Evolutionary conservation across 176 grass and related monocot species (phyloP), one percentile per base, ranked within the genome.

Genomic region (Ensete glaucum): DNA sequence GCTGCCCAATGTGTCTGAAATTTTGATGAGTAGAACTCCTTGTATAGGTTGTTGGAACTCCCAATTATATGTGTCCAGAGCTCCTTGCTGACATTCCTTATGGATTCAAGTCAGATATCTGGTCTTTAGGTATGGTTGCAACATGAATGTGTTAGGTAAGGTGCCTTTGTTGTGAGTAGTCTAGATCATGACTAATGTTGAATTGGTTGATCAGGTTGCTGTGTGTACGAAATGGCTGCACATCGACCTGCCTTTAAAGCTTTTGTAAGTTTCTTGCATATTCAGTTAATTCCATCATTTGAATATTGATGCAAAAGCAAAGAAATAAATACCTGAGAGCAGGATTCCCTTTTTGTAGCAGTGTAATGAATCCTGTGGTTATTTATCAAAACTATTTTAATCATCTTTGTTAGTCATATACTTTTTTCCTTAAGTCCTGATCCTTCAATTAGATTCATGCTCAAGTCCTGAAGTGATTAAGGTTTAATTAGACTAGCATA

Each of bases 21-120:
- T 78, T 48, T 76, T 77, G 74, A 76, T 77, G 9, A 79, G 77
- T 78, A 56, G 34, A 26, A 54, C 76, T 59, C 77, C 1, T 78
- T 84, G 1, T 78, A 27, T 72, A 99, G 96, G 96, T 99, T 62
- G 96, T 99, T 67, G 91, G 91, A 79, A 99, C 96, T 52, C 96
- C 96, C 73, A 99, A 99, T 85, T 99, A 99, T 66, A 99, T 99
- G 96, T 99, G 91, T 75, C 96, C 91, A 9, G 96, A 99, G 83
- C 86, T 99, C 76, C 91, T 95, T 87, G 75, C 91, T 34, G 96
- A 95, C 79, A 99, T 99, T 79, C 96, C 96, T 15, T 99, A 99
- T 52, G 91, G 96, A 79, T 99, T 99, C 71, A 99, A 99, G 81
- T 99, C 96, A 75, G 96, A 99, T 56, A 92, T 99, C 81, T 99